Evolutionary conservation across 495 filamentous ascomycete species (phyloP), one percentile per base, ranked within the genome.

Genomic region (Aeminium ludgeri): DNA sequence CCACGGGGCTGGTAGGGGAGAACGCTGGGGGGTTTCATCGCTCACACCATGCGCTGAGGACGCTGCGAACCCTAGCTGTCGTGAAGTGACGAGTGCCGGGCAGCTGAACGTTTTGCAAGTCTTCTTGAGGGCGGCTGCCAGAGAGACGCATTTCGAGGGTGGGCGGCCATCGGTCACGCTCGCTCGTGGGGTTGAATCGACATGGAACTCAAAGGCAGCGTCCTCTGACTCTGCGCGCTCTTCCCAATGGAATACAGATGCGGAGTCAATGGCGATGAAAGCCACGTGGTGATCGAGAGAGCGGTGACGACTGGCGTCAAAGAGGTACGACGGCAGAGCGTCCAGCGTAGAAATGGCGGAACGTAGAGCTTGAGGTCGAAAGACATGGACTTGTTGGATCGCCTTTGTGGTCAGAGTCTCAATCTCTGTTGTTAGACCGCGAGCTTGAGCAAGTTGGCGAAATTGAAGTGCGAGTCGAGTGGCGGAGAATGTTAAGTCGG

Each of bases 401-500:
- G 58, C 53, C 16, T 32, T 19, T 15, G 20, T 27, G 29, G 59
- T 19, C 7, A 63, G 43, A 34, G 27, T 42, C 5, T 51, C 56
- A 4, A 38, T 20, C n/a, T 51, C 33, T 1, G 17, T 13, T 3
- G 27, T 46, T 13, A 17, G 7, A 6, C 27, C 45, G 35, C 1
- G 31, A 29, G 27, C 27, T 16, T 36, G 28, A 13, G 25, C 19
- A 18, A 43, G 30, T 10, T 43, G 27, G 10, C 43, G 25, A 44
- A 61, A 51, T 15, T 74, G 55, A 10, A 54, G 42, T 0, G 51
- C 60, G 0, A 89, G 64, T 10, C 74, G 67, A 11, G 66, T 54
- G 10, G 73, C 63, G 23, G 76, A 70, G 46, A 92, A 85, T 0
- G 68, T 68, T 30, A 66, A 65, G 32, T 82, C 76, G 0, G 75